Base-by-base conservation (phyloP, 805 yeast species). In the Cyberlindnera maritima region DNA sequence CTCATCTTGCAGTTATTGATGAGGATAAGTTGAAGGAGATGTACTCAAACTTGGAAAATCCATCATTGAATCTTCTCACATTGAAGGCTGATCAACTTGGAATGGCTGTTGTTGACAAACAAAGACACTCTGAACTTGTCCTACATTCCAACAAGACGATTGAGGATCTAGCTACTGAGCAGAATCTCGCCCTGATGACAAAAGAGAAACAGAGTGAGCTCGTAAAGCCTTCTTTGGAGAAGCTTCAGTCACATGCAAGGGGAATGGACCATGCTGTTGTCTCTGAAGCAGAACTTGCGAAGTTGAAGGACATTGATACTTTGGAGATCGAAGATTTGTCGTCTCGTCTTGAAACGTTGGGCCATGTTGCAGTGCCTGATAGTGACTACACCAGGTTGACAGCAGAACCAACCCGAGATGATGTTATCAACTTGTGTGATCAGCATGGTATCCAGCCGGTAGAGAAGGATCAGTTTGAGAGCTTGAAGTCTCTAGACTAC, bases 151-250 rank as follows among this genome's bases (percentile, higher is more conserved):
- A 51, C 14, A 66, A 65, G 37, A 46, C 62, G 7, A 20, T 55
- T n/a, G 60, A 56, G 13, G 61, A 59, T 25, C 43, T 64, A 25
- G 52, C 51, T 2, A 48, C 57, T 29, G 63, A 64, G 26, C 60
- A 71, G 15, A 49, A 54, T 19, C 18, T 48, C 3, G 46, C 55
- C 7, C 26, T 54, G 5, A 35, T 56, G 14, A 42, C 56, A 2
- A 21, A 34, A 4, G 54, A 48, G 12, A 48, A 53, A 33, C 43
- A 46, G 34, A 21, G 36, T 3, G 47, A 48, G 12, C 39, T 56
- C n/a, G 19, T 36, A 3, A 17, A 47, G 3, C 59, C 59, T 20
- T 41, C 55, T 2, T 11, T 49, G 18, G 54, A 52, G 31, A 45
- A 43, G 37, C 26, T 56, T 12, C 36, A 45, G 2, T 14, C 20